Evolutionary conservation across 345 rosid species (phyloP).

Genomic region (Linum usitatissimum): DNA sequence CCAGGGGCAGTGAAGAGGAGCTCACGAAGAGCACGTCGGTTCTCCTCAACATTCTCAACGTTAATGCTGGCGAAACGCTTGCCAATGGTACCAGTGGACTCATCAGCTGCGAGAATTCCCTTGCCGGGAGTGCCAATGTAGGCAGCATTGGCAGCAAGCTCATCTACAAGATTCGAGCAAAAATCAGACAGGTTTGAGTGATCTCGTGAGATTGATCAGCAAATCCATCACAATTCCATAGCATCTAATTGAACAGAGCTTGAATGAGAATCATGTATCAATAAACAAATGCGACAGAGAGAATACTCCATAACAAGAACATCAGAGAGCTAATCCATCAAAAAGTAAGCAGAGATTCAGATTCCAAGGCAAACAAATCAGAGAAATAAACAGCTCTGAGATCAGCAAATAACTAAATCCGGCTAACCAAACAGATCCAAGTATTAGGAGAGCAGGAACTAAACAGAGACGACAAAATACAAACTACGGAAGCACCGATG

Average conservation of each 20-base stretch:
- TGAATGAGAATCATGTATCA: background rate
- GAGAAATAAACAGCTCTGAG: background rate
- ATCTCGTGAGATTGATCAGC: background rate
- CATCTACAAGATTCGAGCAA: slow-evolving; percentile 34
- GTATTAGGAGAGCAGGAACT: too few relatives aligned
- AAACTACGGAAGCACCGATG: too few relatives aligned
- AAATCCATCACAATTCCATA: too few relatives aligned
- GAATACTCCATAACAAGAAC: background rate
- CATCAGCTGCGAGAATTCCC: slow-evolving; percentile 97
- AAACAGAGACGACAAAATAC: too few relatives aligned
- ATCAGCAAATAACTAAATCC: background rate
- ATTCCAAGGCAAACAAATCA: background rate
- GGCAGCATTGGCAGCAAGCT: slow-evolving; percentile 70
- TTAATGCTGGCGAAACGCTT: slow-evolving; percentile 81
- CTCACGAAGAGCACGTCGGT: slow-evolving; percentile 85
- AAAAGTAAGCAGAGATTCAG: background rate
- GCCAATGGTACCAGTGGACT: slow-evolving; percentile 94
- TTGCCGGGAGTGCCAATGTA: slow-evolving; percentile 97
- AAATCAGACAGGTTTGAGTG: background rate
- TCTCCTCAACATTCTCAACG: slow-evolving; percentile 70
- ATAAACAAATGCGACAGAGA: background rate
- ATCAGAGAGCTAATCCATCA: background rate
- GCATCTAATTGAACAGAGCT: background rate
- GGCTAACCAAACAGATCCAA: background rate
- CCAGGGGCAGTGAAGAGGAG: slow-evolving; percentile 81